These are phyloP conservation scores for Fragaria nilgerrensis DNA, from an alignment of 306 rosid species.

Conservation along the genomic window DNA sequence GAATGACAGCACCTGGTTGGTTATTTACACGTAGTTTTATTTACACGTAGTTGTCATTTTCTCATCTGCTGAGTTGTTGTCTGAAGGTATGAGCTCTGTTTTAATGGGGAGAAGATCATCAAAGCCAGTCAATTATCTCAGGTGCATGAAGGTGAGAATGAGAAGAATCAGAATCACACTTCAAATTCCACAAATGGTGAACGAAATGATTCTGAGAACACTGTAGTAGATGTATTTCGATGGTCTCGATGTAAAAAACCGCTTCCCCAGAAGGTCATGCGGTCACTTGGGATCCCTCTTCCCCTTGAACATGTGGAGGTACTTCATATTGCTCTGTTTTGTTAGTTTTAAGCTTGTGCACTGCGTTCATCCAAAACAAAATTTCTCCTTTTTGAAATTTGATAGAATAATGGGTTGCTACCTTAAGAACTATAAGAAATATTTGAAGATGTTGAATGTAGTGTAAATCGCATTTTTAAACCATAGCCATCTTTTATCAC, in stretches of 20 bases:
- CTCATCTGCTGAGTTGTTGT: slow-evolving; percentile 21
- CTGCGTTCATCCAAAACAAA: background rate
- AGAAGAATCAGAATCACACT: slow-evolving; percentile 68
- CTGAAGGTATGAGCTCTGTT: slow-evolving; percentile 87
- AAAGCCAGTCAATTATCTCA: slow-evolving; percentile 52
- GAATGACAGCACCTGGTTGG: background rate
- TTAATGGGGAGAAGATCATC: slow-evolving; percentile 71
- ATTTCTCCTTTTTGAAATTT: background rate
- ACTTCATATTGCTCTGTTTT: slow-evolving; percentile 14
- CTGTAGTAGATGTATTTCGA: slow-evolving; percentile 68
- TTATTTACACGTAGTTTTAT: no score
- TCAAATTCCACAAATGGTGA: slow-evolving; percentile 63
- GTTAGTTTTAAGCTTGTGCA: background rate
- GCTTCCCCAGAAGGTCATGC: slow-evolving; percentile 81
- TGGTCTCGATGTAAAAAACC: slow-evolving; percentile 94
- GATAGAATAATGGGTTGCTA: background rate
- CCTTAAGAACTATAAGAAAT: background rate
- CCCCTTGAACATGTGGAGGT: slow-evolving; percentile 89
- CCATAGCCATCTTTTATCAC: background rate
- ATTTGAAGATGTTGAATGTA: background rate
- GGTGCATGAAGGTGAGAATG: slow-evolving; percentile 51
- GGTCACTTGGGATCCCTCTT: slow-evolving; percentile 74
- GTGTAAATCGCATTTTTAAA: background rate
- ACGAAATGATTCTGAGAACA: slow-evolving; percentile 55
- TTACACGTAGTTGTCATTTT: background rate